Conservation (phyloP, 129 eudicot genomes). For the Kitagawia praeruptora region DNA sequence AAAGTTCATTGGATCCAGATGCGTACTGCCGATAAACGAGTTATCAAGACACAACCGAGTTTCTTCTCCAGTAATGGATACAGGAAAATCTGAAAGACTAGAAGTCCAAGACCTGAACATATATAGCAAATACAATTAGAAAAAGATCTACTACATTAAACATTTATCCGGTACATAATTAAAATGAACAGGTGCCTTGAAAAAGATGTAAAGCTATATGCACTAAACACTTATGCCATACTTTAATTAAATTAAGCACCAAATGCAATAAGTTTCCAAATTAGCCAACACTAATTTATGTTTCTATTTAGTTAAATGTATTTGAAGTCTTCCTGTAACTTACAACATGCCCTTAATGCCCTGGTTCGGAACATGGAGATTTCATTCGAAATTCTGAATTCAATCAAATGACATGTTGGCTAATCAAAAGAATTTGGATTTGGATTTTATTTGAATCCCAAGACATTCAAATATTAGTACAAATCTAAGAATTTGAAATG, state of each 20-base stretch:
- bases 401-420: no score
- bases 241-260: not conserved
- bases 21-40: conserved; percentile 64
- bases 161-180: not conserved
- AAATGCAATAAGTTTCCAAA: no score
- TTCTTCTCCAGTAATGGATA: conserved; percentile 51
- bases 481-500: not conserved
- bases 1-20: conserved; percentile 37
- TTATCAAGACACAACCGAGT: conserved; percentile 44
- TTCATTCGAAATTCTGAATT: no score
- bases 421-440: no score
- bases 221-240: not conserved
- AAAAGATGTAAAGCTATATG: not conserved
- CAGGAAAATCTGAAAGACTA: conserved; percentile 53
- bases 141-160: conserved; percentile 7
- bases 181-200: not conserved
- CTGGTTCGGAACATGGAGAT: no score
- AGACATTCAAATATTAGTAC: no score
- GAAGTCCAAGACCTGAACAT: conserved; percentile 58
- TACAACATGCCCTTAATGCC: not conserved
- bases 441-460: no score
- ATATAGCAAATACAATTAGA: not conserved
- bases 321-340: not conserved
- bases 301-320: not conserved
- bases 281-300: no score